These are phyloP conservation scores for Kazachstania psychrophila DNA, from an alignment of 805 yeast species.

Conservation along the genomic window DNA sequence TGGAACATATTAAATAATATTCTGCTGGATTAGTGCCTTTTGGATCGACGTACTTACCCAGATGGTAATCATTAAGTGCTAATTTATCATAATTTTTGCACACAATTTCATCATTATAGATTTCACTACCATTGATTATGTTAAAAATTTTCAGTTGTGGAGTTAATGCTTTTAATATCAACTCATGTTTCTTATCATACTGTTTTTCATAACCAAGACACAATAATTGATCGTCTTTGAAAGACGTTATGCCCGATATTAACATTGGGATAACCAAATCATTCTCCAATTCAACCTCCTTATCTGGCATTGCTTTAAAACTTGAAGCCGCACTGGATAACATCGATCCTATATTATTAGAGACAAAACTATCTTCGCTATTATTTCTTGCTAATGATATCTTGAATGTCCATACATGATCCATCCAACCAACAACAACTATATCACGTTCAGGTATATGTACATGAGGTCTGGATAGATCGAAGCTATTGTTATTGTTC, in stretches of 20 bases:
- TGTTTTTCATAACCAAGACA: conserved; percentile 22
- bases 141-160: conserved; percentile 74
- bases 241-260: conserved; percentile 71
- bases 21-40: conserved; percentile 26
- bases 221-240: conserved; percentile 60
- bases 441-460: conserved; percentile 56
- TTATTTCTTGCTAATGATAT: conserved; percentile 24
- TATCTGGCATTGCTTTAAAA: conserved; percentile 36
- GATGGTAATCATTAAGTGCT: conserved; percentile 73
- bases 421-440: conserved; percentile 75
- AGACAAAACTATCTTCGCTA: conserved; percentile 2
- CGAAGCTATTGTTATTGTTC: conserved; percentile 50
- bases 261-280: conserved; percentile 38
- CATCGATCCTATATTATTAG: conserved; percentile 21
- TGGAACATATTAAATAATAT: conserved; percentile 68
- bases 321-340: conserved; percentile 37
- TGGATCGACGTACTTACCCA: conserved; percentile 44
- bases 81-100: conserved; percentile 47
- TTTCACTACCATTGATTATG: conserved; percentile 56
- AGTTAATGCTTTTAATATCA: conserved; percentile 32
- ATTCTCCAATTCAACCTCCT: conserved; percentile 33
- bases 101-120: conserved; percentile 70
- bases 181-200: conserved; percentile 22
- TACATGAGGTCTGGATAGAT: conserved; percentile 74
- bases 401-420: conserved; percentile 62